Evolutionary conservation across 73 alveolate species (phyloP), one percentile per base, ranked within the genome.

Genomic region (Paraurostyla sp.): DNA sequence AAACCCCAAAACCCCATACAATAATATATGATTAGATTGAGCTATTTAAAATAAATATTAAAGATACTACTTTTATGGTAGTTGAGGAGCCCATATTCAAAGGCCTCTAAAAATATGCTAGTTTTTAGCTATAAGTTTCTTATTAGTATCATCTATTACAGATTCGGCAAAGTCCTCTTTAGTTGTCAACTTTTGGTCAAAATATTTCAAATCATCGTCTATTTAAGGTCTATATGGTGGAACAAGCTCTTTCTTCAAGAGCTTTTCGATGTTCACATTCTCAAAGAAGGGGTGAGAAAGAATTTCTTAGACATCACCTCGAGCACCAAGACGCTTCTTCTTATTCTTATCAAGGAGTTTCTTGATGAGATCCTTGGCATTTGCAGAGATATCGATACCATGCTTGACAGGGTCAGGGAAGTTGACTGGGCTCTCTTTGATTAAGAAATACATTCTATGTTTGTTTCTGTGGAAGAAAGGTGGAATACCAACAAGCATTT

Each of bases 401-500:
- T 85, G 88, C 80, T 71, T 68, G 15, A n/a, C 29, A 20, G 80
- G 76, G 42, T 87, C 94, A 30, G 94, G 94, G 87, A 36, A 78
- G 25, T 27, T 42, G 22, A 91, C 83, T 30, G 90, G 84, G n/a
- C 73, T 29, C 30, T 73, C 63, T 46, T 76, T 58, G 27, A 91
- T 91, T 36, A 33, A 32, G 78, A 54, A 43, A 50, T 45, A 80
- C 96, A 91, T 91, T 50, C 60, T 43, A 52, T 91, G 71, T 81
- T 71, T 58, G 87, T 92, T 94, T 80, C 94, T 88, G 35, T 96
- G 90, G 89, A 88, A 96, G 87, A 92, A 96, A 6, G 99, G 99
- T 9, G 99, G 97, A 33, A 96, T 92, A 0, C 99, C 99, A 16
- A 94, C 94, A 71, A 96, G 92, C 98, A 96, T 94, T 88, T 96